Percentiles rank a stretch among this genome's conserved stretches.
phyloP scores from a whole-genome alignment of 1,284 basidiomycete genomes.

The Boletus semigastroideus region DNA sequence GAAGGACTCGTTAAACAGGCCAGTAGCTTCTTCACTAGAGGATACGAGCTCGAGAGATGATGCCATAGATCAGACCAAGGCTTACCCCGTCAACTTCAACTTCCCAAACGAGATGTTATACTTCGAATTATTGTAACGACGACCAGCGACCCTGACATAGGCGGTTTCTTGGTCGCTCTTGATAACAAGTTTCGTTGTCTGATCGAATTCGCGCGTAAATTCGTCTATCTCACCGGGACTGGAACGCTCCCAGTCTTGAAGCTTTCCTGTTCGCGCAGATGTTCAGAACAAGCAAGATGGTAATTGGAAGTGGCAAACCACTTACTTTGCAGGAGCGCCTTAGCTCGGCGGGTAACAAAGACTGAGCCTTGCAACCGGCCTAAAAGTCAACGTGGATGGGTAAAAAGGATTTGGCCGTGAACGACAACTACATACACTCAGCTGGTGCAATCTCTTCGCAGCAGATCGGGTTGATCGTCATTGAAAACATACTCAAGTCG shows the following conservation, averaged over 20 bases:
- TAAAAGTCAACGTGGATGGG: neutral
- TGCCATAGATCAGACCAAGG: neutral
- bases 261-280: neutral
- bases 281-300: neutral
- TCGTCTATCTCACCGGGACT: constrained; percentile 15
- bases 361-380: neutral
- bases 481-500: neutral
- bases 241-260: constrained; percentile 22
- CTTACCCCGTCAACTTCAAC: constrained; percentile 16
- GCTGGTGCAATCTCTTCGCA: neutral
- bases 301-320: neutral
- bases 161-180: constrained; percentile 7
- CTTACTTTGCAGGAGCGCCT: neutral
- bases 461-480: neutral
- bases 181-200: constrained; percentile 6
- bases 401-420: neutral
- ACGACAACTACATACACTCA: neutral
- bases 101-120: constrained; percentile 6
- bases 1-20: constrained; percentile 40
- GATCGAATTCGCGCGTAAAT: constrained; percentile 12
- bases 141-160: constrained; percentile 9
- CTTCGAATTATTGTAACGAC: neutral
- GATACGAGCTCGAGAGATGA: constrained; percentile 9
- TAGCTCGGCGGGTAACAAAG: neutral
- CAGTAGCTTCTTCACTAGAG: constrained; percentile 44